Base-by-base conservation (phyloP, 371 early-diverging fungal genomes). In the Spraguea lophii region DNA sequence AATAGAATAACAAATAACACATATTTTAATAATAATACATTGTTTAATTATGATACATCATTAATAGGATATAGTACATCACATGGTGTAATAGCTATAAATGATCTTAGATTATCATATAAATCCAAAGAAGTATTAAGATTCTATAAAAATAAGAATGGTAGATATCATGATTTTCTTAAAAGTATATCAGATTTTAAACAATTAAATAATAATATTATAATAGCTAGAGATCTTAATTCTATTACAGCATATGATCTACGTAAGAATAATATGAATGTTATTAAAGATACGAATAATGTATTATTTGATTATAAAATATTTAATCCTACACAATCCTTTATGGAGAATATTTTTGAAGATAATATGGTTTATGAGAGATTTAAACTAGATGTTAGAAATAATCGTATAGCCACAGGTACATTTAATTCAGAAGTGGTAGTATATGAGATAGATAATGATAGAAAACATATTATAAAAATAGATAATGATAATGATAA, bases 31-130 rank as follows among this genome's bases (percentile, higher is more conserved):
- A n/a, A n/a, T n/a, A n/a, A n/a, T n/a, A n/a, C n/a, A n/a, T n/a
- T n/a, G n/a, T n/a, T n/a, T n/a, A n/a, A n/a, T n/a, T n/a, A 38
- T 22, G 44, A 49, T 19, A 44, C 45, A 1, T 48, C 38, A 25
- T 24, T 61, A 16, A 66, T 66, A 56, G 59, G 60, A 16, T 69
- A 69, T 45, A 58, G 57, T 6, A 57, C 66, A 37, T 62, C 63
- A 17, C 48, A 53, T 40, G 70, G 70, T 13, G 34, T 22, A 30
- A 49, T 69, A 26, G 16, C 19, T 17, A 12, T 69, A 0, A 53
- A 66, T 46, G 70, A 69, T 41, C 50, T 60, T 0, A 32, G 65
- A 41, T 35, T 44, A 1, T 47, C 49, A 32, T 27, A 37, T 0
- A 15, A 30, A 9, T 21, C 59, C 0, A 37, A 9, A 17, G 9